Percentiles rank a stretch among this genome's conserved stretches.
phyloP scores from a whole-genome alignment of 2,329 filamentous ascomycete species.

The Acephala macrosclerotiorum region DNA sequence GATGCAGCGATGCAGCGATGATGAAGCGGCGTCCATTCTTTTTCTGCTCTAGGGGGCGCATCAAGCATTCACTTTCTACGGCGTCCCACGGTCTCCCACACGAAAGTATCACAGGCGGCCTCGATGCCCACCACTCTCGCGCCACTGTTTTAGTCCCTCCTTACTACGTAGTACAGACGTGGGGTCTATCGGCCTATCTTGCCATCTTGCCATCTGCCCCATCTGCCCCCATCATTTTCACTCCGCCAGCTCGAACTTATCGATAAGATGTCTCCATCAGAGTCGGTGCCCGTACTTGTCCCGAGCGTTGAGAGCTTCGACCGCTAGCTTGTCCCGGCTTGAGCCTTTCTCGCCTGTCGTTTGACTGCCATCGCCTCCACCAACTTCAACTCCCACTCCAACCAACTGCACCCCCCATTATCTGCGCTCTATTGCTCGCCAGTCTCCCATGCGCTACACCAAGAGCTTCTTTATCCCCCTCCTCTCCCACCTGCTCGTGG shows the following conservation, averaged over 20 bases:
- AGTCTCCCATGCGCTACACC: background rate
- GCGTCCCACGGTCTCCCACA: no score
- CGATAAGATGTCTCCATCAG: background rate
- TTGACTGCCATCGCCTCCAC: background rate
- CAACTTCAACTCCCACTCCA: background rate
- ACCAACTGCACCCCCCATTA: background rate
- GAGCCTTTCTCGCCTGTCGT: background rate
- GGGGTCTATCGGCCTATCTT: background rate
- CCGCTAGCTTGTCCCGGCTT: background rate
- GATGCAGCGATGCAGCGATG: no score
- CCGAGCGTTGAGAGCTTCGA: conserved; percentile 1
- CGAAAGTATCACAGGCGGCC: no score
- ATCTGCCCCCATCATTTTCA: no score
- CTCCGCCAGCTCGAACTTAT: background rate
- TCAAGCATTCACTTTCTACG: background rate
- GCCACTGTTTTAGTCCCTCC: no score
- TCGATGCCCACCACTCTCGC: background rate
- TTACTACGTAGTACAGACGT: background rate
- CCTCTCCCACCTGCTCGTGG: background rate
- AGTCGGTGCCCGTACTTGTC: background rate
- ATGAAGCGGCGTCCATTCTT: conserved; percentile 2
- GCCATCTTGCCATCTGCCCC: background rate
- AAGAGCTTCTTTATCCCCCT: background rate
- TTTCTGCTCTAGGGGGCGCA: background rate
- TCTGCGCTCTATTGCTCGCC: background rate